Evolutionary conservation across 257 asterid genomes (phyloP).

Genomic region (Solanum boliviense): DNA sequence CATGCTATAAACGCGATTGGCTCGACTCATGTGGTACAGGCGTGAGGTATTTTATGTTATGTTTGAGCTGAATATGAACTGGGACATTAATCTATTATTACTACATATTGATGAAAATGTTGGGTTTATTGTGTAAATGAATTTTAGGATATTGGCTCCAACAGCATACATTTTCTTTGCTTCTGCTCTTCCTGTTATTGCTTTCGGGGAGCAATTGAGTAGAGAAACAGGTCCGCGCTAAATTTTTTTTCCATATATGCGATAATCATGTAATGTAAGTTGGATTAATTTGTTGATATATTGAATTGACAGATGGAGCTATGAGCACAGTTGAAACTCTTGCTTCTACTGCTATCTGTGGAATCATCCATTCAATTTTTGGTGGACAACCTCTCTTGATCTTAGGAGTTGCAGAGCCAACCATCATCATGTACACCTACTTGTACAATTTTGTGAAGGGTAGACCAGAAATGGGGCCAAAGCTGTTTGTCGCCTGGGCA

Average conservation of each 20-base stretch:
- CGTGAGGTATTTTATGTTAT: slow-evolving; percentile 26
- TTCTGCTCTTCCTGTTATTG: slow-evolving; percentile 89
- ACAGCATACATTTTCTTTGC: slow-evolving; percentile 86
- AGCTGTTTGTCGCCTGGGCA: slow-evolving; percentile 79
- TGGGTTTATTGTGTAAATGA: not conserved
- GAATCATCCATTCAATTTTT: slow-evolving; percentile 63
- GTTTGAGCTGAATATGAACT: not conserved
- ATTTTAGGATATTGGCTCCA: slow-evolving; percentile 81
- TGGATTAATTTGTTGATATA: not conserved
- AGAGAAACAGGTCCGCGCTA: slow-evolving; percentile 56
- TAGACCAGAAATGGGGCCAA: slow-evolving; percentile 45
- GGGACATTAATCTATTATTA: not conserved
- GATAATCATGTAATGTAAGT: not conserved
- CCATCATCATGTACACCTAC: slow-evolving; percentile 83
- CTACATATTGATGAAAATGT: not conserved
- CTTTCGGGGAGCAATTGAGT: slow-evolving; percentile 85
- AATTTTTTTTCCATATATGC: not conserved
- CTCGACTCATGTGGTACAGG: slow-evolving; percentile 44
- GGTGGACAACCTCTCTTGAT: slow-evolving; percentile 95
- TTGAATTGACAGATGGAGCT: slow-evolving; percentile 45
- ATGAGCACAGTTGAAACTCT: slow-evolving; percentile 81
- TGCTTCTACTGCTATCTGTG: slow-evolving; percentile 79
- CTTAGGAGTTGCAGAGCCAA: slow-evolving; percentile 94
- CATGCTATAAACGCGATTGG: slow-evolving; percentile 36
- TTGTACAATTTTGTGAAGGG: slow-evolving; percentile 47